Evolutionary conservation across 805 yeast genomes (phyloP), one percentile per base, ranked within the genome.

Genomic region (Zygosaccharomyces kombuchaensis): DNA sequence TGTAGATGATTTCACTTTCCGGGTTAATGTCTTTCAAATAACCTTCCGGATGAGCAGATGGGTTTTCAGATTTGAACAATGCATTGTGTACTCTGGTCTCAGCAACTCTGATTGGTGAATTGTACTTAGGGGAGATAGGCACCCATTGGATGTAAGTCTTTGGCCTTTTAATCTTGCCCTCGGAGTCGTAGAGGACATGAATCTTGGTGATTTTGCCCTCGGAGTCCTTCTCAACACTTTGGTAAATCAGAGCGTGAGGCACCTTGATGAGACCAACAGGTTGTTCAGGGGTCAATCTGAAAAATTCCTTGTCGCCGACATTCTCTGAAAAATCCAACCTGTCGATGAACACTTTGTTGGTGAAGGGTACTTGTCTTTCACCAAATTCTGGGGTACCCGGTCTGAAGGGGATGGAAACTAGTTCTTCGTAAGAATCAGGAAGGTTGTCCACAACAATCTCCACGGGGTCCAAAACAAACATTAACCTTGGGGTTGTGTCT

Each of bases 121-220:
- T 69, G 57, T 78, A 72, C 49, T 77, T 76, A 26, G 72, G 69
- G 17, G 82, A 72, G 51, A 80, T 80, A 42, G 96, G 95, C 42
- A 93, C 82, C 99, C 99, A 93, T 71, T 93, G 99, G 61, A 93
- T 89, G 64, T 75, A 93, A 8, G 99, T 90, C 78, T 91, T 93
- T 62, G 99, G 99, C 63, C 87, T 88, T 66, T 74, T 77, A 53
- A 72, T 72, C 41, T 66, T 69, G 16, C 72, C 66, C 45, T 78
- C 87, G 52, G 79, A 80, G 62, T 89, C 86, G 62, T 91, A 93
- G 58, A 82, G 78, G 41, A 85, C 96, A 56, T 83, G 82, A 47
- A 93, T 78, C 67, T 78, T 80, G 16, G 72, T 71, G 43, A 90
- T 78, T 39, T 77, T 72, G 16, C 96, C 96, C 12, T 68, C 53